phyloP scores from a whole-genome alignment of 2,329 filamentous ascomycete genomes.

The Lachnellula suecica region DNA sequence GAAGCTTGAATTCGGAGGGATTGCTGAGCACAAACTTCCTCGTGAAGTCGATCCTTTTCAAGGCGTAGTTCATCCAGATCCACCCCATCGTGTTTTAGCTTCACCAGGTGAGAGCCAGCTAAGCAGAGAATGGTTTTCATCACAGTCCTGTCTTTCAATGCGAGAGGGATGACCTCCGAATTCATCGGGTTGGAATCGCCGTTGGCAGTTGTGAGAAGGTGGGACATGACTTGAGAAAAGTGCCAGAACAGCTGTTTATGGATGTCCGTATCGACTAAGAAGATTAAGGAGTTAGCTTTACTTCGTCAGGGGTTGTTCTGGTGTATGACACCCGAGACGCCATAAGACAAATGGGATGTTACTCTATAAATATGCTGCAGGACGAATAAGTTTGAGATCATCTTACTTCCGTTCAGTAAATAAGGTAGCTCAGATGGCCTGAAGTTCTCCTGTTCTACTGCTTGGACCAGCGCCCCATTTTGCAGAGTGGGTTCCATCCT shows the following conservation, averaged over 20 bases:
- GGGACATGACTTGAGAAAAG: constrained; percentile 16
- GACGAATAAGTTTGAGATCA: too few relatives aligned
- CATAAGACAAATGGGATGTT: too few relatives aligned
- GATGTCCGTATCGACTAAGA: constrained; percentile 13
- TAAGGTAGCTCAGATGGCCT: neutral
- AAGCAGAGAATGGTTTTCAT: constrained; percentile 21
- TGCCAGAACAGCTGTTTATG: constrained; percentile 20
- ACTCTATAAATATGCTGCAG: too few relatives aligned
- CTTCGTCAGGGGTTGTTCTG: neutral
- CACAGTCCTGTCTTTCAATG: constrained; percentile 16
- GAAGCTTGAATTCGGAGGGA: constrained; percentile 6
- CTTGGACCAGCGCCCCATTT: neutral
- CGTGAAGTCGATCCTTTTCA: constrained; percentile 16
- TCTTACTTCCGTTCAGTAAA: neutral
- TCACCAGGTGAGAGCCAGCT: constrained; percentile 18
- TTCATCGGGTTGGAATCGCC: constrained; percentile 16
- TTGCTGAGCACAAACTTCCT: constrained; percentile 10
- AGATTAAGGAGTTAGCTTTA: neutral
- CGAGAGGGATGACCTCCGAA: constrained; percentile 17
- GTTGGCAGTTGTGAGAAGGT: constrained; percentile 14
- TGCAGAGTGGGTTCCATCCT: neutral
- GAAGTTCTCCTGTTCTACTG: neutral
- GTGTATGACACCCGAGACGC: neutral
- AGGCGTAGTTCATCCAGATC: constrained; percentile 5
- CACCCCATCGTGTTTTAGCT: neutral